Base-by-base conservation (phyloP, 345 rosid species). In the Linum usitatissimum region DNA sequence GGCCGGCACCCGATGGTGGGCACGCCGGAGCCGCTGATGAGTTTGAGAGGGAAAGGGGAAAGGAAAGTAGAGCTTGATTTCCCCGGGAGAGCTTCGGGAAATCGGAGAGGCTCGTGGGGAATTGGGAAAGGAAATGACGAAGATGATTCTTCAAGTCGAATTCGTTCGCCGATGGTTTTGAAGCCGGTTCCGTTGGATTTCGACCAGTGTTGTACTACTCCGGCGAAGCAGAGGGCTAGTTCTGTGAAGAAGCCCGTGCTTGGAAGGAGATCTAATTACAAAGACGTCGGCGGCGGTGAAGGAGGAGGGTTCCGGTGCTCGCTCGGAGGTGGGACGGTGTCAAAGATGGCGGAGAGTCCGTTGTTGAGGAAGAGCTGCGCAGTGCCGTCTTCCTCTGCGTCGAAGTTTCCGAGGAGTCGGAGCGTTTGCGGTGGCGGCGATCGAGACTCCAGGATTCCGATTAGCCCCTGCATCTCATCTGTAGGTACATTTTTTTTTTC, bases 1-100 rank as follows among this genome's bases (percentile, higher is more conserved):
- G 99, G 99, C 2, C 69, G 99, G 53, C 97, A 90, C 68, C 99
- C 99, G 0, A 68, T 88, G 1, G 75, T 90, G 18, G 96, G 97
- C 3, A 93, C 94, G 5, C 97, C 97, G 1, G 95, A 93, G 72
- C 91, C 97, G 18, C 64, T 85, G 60, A 73, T 87, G 91, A 85
- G 90, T 69, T 74, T 86, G 3, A 62, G 92, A 66, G 73, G 66
- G 10, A 91, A 77, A 36, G 76, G 75, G 23, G 78, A 83, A 68
- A 81, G 66, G 59, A 54, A 53, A 36, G 82, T 23, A 23, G 38
- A 34, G 38, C 38, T 34, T 34, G 38, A 45, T 45, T 45, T 45
- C 15, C 48, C 8, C 10, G 48, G 8, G 13, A 81, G 64, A 18
- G 53, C 59, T 54, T 68, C 74, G 0, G 65, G 74, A 12, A 81